Evolutionary conservation across 176 grass and related monocot genomes (phyloP).

Genomic region (Eleusine coracana): DNA sequence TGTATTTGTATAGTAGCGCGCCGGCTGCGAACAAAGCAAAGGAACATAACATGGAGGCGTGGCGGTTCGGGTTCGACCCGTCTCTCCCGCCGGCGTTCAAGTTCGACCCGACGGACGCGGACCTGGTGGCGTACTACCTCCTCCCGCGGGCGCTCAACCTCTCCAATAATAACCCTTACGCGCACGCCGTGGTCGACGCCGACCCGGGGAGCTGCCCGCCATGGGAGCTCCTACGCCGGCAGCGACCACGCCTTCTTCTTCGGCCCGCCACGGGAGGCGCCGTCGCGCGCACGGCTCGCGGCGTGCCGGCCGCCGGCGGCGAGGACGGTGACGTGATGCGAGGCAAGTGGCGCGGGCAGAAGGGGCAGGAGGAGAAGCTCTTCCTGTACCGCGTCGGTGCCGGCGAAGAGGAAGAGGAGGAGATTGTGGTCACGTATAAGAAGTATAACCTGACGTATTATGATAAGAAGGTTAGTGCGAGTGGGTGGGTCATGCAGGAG

Average conservation of each 20-base stretch:
- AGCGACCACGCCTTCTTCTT: constrained; percentile 39
- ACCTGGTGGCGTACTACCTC: constrained; percentile 33
- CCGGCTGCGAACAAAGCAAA: neutral
- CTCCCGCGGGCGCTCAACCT: constrained; percentile 3
- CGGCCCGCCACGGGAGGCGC: neutral
- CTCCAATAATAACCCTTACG: neutral
- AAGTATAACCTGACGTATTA: neutral
- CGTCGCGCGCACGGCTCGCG: neutral
- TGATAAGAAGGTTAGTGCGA: neutral
- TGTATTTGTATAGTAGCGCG: neutral
- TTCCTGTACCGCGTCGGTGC: neutral
- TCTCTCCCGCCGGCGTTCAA: neutral
- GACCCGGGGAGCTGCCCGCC: constrained; percentile 22
- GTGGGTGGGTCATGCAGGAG: neutral
- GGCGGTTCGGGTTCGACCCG: neutral
- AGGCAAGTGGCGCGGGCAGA: neutral
- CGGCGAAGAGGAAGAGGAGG: neutral
- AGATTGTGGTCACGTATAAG: neutral
- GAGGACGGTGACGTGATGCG: neutral
- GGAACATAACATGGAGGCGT: constrained; percentile 13
- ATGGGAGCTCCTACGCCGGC: constrained; percentile 1
- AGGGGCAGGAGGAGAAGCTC: neutral
- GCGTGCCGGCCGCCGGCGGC: neutral
- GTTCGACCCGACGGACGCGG: constrained; percentile 33
- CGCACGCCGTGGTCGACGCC: constrained; percentile 3